Base-by-base conservation (phyloP, 2,329 filamentous ascomycete genomes). In the Atkinsonella texensis region DNA sequence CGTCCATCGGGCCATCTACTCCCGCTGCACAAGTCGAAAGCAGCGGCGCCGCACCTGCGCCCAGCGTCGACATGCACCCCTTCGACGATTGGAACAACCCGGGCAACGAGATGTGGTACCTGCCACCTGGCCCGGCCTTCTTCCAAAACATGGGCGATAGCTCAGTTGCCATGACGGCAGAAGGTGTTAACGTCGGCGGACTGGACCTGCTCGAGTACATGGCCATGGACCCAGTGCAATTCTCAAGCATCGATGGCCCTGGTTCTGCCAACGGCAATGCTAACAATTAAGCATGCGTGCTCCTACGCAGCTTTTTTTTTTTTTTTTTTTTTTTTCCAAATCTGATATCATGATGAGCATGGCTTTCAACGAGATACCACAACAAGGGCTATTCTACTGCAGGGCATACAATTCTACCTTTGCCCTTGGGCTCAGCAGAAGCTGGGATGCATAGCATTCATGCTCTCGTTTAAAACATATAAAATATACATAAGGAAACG, bases 151-250 rank as follows among this genome's bases (percentile, higher is more conserved):
- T 83, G 59, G 77, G 77, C 54, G 79, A 80, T 55, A 73, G 74
- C 35, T 73, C 73, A 7, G 79, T 84, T 10, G 79, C 79, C 43
- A 83, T 84, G 77, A 84, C 80, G 2, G 78, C 81, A 9, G 81
- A 84, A 57, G 81, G 81, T 31, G 77, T 84, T 48, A 83, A 83
- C 57, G 77, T 85, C 2, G 81, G 80, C 10, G 82, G 82, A 0
- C 70, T 84, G 33, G 82, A 85, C 60, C 61, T 85, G 58, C 72
- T 85, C 13, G 82, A 85, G 60, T 84, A 81, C 56, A 83, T 84
- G 80, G 76, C 79, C 8, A 79, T 83, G 75, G 80, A 79, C 40
- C 63, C 68, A 3, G 62, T 64, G 38, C 68, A 70, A 40, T 73
- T 72, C 45, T 66, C 71, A 1, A 63, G 63, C 15, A 49, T 67